Percentiles rank a stretch among this genome's conserved stretches.
phyloP scores from a whole-genome alignment of 2,329 filamentous ascomycete genomes.

The Epichloe scottii region DNA sequence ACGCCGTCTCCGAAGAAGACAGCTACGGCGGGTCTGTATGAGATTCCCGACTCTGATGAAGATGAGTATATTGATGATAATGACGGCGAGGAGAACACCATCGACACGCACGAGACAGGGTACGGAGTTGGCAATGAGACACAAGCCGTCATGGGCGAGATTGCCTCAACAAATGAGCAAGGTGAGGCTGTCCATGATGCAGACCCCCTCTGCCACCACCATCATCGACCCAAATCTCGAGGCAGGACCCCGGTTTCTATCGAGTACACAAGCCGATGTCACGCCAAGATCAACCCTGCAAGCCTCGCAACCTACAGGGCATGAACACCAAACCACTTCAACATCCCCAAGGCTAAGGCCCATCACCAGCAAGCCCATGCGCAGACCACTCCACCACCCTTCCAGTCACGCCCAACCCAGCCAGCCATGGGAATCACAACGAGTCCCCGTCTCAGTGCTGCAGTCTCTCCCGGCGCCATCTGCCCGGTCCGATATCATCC shows the following conservation, averaged over 20 bases:
- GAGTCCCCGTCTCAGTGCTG: constrained; percentile 37
- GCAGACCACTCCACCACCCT: constrained; percentile 17
- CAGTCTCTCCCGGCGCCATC: constrained; percentile 34
- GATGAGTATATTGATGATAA: constrained; percentile 4
- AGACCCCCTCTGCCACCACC: no score
- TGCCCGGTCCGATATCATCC: constrained; percentile 39
- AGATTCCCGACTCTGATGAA: constrained; percentile 36
- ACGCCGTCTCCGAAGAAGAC: constrained; percentile 8
- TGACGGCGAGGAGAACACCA: background rate
- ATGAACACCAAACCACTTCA: background rate
- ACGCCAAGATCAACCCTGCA: background rate
- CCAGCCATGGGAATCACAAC: constrained; percentile 30
- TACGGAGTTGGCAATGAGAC: constrained; percentile 21
- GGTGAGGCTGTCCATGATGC: no score
- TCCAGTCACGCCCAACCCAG: constrained; percentile 13
- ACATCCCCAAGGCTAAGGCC: background rate
- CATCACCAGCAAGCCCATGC: constrained; percentile 8
- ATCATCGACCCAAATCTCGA: background rate
- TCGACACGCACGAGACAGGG: constrained; percentile 4
- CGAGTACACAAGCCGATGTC: background rate
- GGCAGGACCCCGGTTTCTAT: background rate
- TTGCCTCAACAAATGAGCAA: constrained; percentile 17
- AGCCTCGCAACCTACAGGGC: background rate
- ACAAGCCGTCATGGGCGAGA: constrained; percentile 21
- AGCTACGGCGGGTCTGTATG: constrained; percentile 8